Base-by-base conservation (phyloP, 257 asterid species). In the Solanum bulbocastanum region DNA sequence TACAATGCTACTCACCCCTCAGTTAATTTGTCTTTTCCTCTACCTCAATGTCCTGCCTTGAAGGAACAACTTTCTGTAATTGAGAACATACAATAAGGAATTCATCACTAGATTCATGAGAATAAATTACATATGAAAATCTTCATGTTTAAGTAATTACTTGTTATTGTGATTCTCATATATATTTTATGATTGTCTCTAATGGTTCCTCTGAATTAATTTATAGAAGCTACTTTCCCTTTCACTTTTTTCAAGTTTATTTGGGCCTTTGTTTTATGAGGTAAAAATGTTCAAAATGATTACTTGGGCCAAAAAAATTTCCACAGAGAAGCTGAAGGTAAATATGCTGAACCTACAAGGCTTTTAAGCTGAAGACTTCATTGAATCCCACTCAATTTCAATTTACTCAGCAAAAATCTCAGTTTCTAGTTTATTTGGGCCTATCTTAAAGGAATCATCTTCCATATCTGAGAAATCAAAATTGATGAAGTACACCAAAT, bases 321-420 rank as follows among this genome's bases (percentile, higher is more conserved):
- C 96, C 94, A 93, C 97, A 89, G 75, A 91, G 92, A 90, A 87
- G 88, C 83, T 91, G 27, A 71, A 37, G 35, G 46, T 89, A 71
- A 85, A 44, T 46, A 44, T 40, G 1, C 82, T 7, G 85, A 89
- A 84, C 87, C 90, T 88, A 87, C 89, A 88, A 88, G 49, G 88
- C 86, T 89, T 90, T 87, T 90, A 87, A 87, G 85, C 90, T 37
- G 81, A 89, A 89, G 90, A 88, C 86, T 30, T 27, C 90, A 85
- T 27, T 58, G 14, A 42, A 42, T 87, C 90, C 32, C 82, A 81
- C 86, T 23, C 16, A 40, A 78, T 87, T 58, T 84, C 71, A 44
- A 88, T 86, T 27, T 83, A 88, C 86, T 72, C 30, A 23, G 22
- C 83, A 81, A 84, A 88, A 42, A 71, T 88, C 90, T 65, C 83